Evolutionary conservation across 2,329 filamentous ascomycete species (phyloP).

Genomic region (Trichoderma sp.): DNA sequence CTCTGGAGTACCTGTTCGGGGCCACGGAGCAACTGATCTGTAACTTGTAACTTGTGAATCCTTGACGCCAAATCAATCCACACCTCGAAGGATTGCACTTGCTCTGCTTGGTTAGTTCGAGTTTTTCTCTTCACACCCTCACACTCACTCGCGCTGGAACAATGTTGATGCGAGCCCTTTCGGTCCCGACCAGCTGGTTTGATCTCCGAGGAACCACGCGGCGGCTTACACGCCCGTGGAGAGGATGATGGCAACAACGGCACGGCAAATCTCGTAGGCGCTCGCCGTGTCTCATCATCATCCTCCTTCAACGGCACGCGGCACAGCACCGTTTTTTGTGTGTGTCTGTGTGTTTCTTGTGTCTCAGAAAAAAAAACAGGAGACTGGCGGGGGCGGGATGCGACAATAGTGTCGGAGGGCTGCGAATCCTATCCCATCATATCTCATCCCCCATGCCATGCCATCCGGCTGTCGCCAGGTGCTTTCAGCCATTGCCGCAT

Average conservation of each 20-base stretch:
- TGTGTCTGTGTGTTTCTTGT: neutral
- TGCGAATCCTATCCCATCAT: neutral
- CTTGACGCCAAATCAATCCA: neutral
- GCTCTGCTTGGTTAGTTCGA: neutral
- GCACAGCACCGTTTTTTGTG: neutral
- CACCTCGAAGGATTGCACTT: neutral
- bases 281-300: neutral
- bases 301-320: neutral
- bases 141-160: neutral
- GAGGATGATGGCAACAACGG: neutral
- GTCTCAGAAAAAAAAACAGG: neutral
- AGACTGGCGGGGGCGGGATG: neutral
- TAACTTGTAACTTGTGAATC: neutral
- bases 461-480: neutral
- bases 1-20: neutral
- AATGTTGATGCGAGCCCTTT: neutral
- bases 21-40: neutral
- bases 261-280: neutral
- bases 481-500: neutral
- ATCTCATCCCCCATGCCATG: neutral
- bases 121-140: neutral
- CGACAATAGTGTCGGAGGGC: neutral
- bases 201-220: constrained; percentile 12
- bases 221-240: neutral
- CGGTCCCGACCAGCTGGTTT: constrained; percentile 17